Base-by-base conservation (phyloP, 345 rosid genomes). In the Melaleuca quinquenervia region DNA sequence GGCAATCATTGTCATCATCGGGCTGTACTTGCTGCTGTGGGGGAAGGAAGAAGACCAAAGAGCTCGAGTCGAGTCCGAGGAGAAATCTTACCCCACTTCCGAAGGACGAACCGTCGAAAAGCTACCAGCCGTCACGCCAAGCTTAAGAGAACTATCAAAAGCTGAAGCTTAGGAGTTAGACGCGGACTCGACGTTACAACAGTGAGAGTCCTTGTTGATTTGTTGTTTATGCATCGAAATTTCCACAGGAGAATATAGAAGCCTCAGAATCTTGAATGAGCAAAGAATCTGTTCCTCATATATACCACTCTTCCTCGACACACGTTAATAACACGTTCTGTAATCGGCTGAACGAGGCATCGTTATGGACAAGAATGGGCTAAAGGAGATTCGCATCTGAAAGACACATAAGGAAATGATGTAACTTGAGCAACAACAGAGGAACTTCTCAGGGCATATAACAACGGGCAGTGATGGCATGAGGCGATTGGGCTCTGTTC, bases 1-100 rank as follows among this genome's bases (percentile, higher is more conserved):
- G 32, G 94, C 91, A 62, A 84, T 84, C 49, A 75, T 90, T 83
- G 94, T 91, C 50, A 91, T 94, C 21, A 10, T 86, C 55, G 98
- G 95, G 56, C 82, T 95, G 49, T 95, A 95, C 88, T 54, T 94
- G 87, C 91, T 95, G 85, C 84, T 93, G 21, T 94, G 96, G 96
- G 98, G 96, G n/a, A 95, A 94, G 90, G 95, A 92, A 60, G 90
- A 82, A 14, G 94, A 91, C 36, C 78, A 56, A 56, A 75, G 85
- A 52, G 82, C 20, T 87, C 82, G 24, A 51, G 84, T 56, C 15
- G 83, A 87, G 83, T 76, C 87, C 48, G 80, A 82, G 51, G 89
- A 85, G 84, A 86, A 88, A 51, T 64, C 86, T 52, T 29, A 13
- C 52, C 82, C 83, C 2, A 51, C 83, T 24, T 21, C 50, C 22